Conservation (phyloP, 305 asterid species). For the Ilex paraguariensis region DNA sequence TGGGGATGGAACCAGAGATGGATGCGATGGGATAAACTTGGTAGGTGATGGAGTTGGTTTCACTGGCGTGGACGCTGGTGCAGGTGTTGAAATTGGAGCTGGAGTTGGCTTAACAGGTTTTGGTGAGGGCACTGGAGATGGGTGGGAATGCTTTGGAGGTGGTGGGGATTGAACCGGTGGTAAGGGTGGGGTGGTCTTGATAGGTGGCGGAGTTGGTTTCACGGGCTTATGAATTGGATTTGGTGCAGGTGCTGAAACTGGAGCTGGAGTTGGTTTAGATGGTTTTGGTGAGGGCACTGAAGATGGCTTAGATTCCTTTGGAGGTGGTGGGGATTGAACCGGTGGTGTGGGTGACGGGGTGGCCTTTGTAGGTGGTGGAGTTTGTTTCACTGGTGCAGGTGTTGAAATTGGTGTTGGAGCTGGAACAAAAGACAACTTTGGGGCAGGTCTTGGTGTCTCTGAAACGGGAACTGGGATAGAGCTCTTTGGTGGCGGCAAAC, state of each 20-base stretch:
- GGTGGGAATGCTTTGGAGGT: not conserved
- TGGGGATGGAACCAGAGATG: slow-evolving; percentile 8
- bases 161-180: not conserved
- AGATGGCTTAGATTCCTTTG: not conserved
- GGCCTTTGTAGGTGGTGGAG: no score
- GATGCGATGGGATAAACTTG: slow-evolving; percentile 3
- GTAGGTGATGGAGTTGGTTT: not conserved
- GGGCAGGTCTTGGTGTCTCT: slow-evolving; percentile 14
- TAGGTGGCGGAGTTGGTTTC: no score
- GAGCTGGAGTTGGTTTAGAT: not conserved
- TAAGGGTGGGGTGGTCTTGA: not conserved
- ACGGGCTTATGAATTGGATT: no score
- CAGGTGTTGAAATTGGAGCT: slow-evolving; percentile 5
- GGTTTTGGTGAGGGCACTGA: no score
- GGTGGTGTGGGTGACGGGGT: not conserved
- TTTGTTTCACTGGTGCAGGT: not conserved
- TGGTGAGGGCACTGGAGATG: slow-evolving; percentile 5
- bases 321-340: not conserved
- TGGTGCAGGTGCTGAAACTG: slow-evolving; percentile 9
- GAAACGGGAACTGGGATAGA: not conserved
- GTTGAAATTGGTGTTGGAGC: slow-evolving; percentile 10
- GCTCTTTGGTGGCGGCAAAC: no score
- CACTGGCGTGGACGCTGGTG: slow-evolving; percentile 10
- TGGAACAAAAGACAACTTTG: slow-evolving; percentile 1
- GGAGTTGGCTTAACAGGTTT: slow-evolving; percentile 14